These are phyloP conservation scores for Berberis vulgaris DNA, from an alignment of 164 flowering plant genomes.

Conservation along the genomic window DNA sequence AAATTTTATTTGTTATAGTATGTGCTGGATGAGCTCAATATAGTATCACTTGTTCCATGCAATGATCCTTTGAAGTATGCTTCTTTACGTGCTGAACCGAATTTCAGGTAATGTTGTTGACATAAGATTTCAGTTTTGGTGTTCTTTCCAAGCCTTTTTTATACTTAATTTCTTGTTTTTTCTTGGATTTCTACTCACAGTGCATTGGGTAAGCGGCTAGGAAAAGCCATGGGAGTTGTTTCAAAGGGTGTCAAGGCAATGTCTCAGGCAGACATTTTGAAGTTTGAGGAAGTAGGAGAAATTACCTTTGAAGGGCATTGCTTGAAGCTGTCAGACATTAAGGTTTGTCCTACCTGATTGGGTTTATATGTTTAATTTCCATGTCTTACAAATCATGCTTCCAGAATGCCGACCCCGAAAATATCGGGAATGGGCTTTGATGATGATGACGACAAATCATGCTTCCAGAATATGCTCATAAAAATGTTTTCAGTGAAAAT, in stretches of 20 bases:
- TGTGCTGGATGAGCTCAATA: constrained; percentile 86
- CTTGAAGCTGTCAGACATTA: constrained; percentile 62
- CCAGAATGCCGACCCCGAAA: too few relatives aligned
- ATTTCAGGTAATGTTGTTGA: constrained; percentile 53
- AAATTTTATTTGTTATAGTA: constrained; percentile 32
- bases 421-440: too few relatives aligned
- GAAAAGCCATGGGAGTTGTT: constrained; percentile 83
- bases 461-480: too few relatives aligned
- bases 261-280: constrained; percentile 75
- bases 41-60: constrained; percentile 64
- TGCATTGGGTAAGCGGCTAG: constrained; percentile 77
- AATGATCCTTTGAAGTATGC: constrained; percentile 77
- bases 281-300: constrained; percentile 71
- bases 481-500: too few relatives aligned
- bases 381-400: not conserved
- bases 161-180: not conserved
- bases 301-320: constrained; percentile 55
- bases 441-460: too few relatives aligned
- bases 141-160: not conserved
- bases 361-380: not conserved
- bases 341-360: constrained; percentile 31
- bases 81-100: constrained; percentile 92
- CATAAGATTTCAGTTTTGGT: not conserved
- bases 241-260: constrained; percentile 79
- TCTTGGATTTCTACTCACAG: constrained; percentile 22